Percentiles rank a stretch among this genome's conserved stretches.
These are phyloP conservation scores for Lichtheimia hyalospora DNA, from an alignment of 371 early-diverging fungal genomes.

Conservation along the genomic window DNA sequence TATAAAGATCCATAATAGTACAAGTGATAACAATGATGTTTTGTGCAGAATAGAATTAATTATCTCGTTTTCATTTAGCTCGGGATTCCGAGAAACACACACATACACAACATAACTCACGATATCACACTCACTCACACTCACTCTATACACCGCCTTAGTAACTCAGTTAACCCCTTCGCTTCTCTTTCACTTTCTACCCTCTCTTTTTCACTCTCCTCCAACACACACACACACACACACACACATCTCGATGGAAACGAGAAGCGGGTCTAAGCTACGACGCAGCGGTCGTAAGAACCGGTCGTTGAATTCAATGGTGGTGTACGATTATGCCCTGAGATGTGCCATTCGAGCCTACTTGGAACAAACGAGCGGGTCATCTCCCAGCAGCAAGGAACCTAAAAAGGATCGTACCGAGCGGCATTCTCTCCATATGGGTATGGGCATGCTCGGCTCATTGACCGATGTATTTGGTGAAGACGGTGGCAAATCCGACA, in stretches of 20 bases:
- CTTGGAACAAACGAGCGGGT: conserved; percentile 14
- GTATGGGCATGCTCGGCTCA: conserved; percentile 24
- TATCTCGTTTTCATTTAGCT: no score
- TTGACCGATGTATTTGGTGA: conserved; percentile 36
- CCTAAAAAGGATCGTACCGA: conserved; percentile 12
- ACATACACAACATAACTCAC: no score
- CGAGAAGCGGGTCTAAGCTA: conserved; percentile 24
- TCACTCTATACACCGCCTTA: no score
- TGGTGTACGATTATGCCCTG: conserved; percentile 27
- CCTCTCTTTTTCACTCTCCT: conserved; percentile 3
- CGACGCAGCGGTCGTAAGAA: conserved; percentile 22
- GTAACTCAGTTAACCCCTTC: conserved; percentile 22
- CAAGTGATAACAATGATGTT: no score
- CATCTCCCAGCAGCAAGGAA: neutral
- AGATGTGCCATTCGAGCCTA: conserved; percentile 35
- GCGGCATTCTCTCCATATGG: conserved; percentile 16
- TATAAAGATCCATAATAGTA: no score
- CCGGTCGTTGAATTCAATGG: conserved; percentile 18
- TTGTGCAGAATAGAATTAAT: no score
- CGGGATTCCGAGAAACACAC: no score
- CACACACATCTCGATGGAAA: conserved; percentile 16
- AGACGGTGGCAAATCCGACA: conserved; percentile 31
- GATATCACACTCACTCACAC: no score
- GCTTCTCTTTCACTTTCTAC: conserved; percentile 1
- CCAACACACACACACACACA: conserved; percentile 1